phyloP scores from a whole-genome alignment of 2,329 filamentous ascomycete species.

The Madurella mycetomatis region DNA sequence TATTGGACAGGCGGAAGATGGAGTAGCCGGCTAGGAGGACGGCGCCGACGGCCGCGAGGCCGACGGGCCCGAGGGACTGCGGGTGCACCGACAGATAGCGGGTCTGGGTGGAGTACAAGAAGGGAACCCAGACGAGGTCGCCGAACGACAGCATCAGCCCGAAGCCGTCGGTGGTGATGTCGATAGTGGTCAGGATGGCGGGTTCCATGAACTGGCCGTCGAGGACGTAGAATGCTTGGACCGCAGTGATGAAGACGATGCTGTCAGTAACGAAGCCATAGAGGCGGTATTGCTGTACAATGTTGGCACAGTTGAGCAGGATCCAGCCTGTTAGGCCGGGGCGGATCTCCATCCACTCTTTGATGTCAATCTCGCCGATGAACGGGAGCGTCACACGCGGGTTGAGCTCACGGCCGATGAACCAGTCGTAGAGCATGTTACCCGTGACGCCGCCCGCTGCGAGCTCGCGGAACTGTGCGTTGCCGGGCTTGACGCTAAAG shows the following conservation, averaged over 20 bases:
- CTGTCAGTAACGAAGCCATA: conserved; percentile 82
- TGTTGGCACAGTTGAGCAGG: conserved; percentile 76
- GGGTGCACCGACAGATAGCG: conserved; percentile 83
- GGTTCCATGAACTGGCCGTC: conserved; percentile 85
- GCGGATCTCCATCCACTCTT: conserved; percentile 84
- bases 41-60: conserved; percentile 59
- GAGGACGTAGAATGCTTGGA: conserved; percentile 78
- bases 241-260: conserved; percentile 70
- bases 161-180: conserved; percentile 89
- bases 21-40: conserved; percentile 72
- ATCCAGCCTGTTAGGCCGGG: conserved; percentile 89
- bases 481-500: conserved; percentile 74
- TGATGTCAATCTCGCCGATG: conserved; percentile 83
- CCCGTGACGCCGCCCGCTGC: conserved; percentile 77
- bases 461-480: conserved; percentile 68
- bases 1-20: conserved; percentile 92
- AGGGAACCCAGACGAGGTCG: conserved; percentile 89
- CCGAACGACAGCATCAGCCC: conserved; percentile 94
- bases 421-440: conserved; percentile 91
- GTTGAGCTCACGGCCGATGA: conserved; percentile 93
- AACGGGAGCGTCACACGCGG: conserved; percentile 75
- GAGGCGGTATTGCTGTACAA: conserved; percentile 81
- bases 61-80: conserved; percentile 66
- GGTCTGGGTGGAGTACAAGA: conserved; percentile 78
- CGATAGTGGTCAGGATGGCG: conserved; percentile 87